Conservation (phyloP, 495 filamentous ascomycete genomes). For the Filosporella fistucella region DNA sequence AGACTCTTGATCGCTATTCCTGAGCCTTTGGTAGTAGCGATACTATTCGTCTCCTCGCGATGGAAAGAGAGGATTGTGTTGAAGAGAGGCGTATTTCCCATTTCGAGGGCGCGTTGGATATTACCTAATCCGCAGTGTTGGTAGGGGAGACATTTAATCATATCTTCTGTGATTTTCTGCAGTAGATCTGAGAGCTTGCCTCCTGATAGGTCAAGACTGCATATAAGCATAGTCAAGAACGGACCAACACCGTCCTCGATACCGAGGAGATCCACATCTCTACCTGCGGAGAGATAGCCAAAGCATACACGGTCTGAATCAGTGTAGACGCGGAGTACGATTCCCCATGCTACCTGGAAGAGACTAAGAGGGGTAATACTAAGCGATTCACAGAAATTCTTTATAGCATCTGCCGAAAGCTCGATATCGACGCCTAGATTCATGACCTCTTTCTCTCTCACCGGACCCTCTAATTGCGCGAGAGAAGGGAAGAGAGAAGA, state of each 20-base stretch:
- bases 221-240: constrained; percentile 12
- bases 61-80: constrained; percentile 49
- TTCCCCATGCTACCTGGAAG: constrained; percentile 51
- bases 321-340: constrained; percentile 48
- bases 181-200: constrained; percentile 46
- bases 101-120: constrained; percentile 50
- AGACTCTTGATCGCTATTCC: no score
- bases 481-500: constrained; percentile 7
- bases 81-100: constrained; percentile 46
- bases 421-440: neutral
- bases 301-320: constrained; percentile 53
- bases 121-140: constrained; percentile 50
- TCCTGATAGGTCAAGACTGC: no score
- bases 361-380: constrained; percentile 16
- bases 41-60: no score
- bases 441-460: no score
- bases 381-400: neutral
- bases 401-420: neutral
- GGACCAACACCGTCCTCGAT: constrained; percentile 25
- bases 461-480: neutral
- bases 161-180: constrained; percentile 44
- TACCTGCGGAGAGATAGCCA: constrained; percentile 30
- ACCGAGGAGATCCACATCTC: constrained; percentile 21
- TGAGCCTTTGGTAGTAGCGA: no score
- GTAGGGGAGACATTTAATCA: no score